Evolutionary conservation across 2,329 filamentous ascomycete species (phyloP).

Genomic region (Fusarium sp.): DNA sequence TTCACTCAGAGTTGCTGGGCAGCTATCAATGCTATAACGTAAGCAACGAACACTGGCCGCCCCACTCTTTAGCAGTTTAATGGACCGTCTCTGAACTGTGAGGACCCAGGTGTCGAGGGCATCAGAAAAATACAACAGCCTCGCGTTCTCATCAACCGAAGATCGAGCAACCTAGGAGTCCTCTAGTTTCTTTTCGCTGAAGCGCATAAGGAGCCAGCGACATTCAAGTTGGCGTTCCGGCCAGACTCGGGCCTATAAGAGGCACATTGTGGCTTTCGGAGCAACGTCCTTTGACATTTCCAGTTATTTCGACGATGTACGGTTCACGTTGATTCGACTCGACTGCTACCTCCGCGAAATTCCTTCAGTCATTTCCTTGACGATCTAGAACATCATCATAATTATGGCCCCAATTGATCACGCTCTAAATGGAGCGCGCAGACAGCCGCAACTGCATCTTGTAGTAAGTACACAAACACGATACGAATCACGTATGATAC

Average conservation of each 20-base stretch:
- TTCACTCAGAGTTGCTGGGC: constrained; percentile 20
- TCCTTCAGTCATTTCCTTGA: background rate
- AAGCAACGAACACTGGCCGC: constrained; percentile 1
- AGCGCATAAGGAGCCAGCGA: background rate
- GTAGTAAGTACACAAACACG: constrained; percentile 50
- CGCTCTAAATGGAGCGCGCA: constrained; percentile 49
- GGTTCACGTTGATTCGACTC: constrained; percentile 28
- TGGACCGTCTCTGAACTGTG: constrained; percentile 1
- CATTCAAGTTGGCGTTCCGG: background rate
- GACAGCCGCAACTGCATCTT: constrained; percentile 57
- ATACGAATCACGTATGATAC: background rate
- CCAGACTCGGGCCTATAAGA: background rate
- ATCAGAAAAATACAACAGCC: constrained; percentile 33
- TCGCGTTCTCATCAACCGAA: constrained; percentile 23
- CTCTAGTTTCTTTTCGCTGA: background rate
- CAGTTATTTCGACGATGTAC: constrained; percentile 34
- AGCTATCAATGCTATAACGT: constrained; percentile 20
- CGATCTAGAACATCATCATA: background rate
- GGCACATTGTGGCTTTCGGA: background rate
- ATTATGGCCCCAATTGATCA: constrained; percentile 37
- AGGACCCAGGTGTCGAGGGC: constrained; percentile 12
- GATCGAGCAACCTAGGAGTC: background rate
- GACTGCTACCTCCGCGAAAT: constrained; percentile 14
- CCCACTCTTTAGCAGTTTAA: background rate
- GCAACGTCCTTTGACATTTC: background rate